Evolutionary conservation across 352 stramenopile species (phyloP).

Genomic region (Peronospora farinosa): DNA sequence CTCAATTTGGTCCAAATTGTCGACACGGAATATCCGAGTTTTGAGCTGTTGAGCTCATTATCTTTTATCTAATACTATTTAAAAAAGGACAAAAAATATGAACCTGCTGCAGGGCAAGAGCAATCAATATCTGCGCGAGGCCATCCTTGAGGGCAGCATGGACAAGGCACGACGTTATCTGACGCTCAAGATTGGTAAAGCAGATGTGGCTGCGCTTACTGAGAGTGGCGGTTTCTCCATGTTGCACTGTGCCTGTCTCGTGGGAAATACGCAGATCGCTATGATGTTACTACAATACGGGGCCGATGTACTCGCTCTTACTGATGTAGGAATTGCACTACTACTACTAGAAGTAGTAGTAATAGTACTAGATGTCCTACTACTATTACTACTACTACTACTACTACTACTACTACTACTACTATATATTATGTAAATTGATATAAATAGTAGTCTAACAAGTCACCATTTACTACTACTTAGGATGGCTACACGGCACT

Average conservation of each 20-base stretch:
- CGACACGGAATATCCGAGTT: no score
- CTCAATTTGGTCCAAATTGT: no score
- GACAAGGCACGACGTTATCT: slow-evolving; percentile 77
- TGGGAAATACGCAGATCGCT: slow-evolving; percentile 79
- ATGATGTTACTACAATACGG: slow-evolving; percentile 83
- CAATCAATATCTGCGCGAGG: slow-evolving; percentile 79
- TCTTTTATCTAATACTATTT: not conserved
- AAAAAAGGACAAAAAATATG: slow-evolving; percentile 27
- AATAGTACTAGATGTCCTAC: no score
- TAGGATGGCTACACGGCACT: slow-evolving; percentile 78
- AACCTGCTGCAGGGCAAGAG: slow-evolving; percentile 83
- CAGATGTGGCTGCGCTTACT: slow-evolving; percentile 65
- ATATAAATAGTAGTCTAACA: not conserved
- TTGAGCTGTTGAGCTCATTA: no score
- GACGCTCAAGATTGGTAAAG: slow-evolving; percentile 80
- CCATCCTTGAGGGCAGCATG: slow-evolving; percentile 75
- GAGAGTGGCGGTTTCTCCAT: slow-evolving; percentile 80
- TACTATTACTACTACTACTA: no score
- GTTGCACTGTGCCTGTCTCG: slow-evolving; percentile 69
- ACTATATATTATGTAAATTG: no score
- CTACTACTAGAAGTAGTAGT: no score
- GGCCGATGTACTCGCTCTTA: slow-evolving; percentile 67
- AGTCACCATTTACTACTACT: not conserved
- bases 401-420: no score
- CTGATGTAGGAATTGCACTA: slow-evolving; percentile 37